Conservation (phyloP, 345 rosid species). For the Acer negundo region DNA sequence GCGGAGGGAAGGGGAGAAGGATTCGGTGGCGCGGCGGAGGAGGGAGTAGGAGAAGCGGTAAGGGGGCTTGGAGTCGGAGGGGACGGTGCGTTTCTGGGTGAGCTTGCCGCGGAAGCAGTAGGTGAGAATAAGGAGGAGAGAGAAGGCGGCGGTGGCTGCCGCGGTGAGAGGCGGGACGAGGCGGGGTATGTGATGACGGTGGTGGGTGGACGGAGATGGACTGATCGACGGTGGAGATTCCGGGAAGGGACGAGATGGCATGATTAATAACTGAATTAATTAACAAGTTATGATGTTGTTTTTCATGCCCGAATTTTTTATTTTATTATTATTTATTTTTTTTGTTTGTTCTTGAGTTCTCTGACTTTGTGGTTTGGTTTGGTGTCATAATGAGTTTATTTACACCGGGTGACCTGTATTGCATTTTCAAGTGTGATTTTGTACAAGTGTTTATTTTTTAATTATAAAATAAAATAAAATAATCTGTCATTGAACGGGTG, state of each 20-base stretch:
- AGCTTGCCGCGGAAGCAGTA: slow-evolving; percentile 61
- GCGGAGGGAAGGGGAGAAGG: slow-evolving; percentile 52
- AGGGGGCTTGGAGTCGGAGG: slow-evolving; percentile 47
- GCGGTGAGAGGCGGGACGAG: slow-evolving; percentile 33
- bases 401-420: too few relatives aligned
- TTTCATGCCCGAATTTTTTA: background rate
- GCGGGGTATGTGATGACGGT: slow-evolving; percentile 15
- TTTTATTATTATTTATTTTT: background rate
- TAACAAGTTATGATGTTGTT: background rate
- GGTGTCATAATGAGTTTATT: too few relatives aligned
- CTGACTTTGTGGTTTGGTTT: background rate
- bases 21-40: slow-evolving; percentile 60
- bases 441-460: background rate
- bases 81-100: slow-evolving; percentile 48
- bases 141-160: slow-evolving; percentile 45
- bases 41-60: slow-evolving; percentile 56
- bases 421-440: background rate
- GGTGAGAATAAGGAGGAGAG: slow-evolving; percentile 44
- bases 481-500: too few relatives aligned
- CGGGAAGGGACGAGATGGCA: slow-evolving; percentile 53
- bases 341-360: background rate
- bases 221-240: slow-evolving; percentile 23
- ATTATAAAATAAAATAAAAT: too few relatives aligned
- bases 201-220: background rate
- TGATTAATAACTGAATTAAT: background rate